Evolutionary conservation across 257 asterid species (phyloP), one percentile per base, ranked within the genome.

Genomic region (Coffea eugenioides): DNA sequence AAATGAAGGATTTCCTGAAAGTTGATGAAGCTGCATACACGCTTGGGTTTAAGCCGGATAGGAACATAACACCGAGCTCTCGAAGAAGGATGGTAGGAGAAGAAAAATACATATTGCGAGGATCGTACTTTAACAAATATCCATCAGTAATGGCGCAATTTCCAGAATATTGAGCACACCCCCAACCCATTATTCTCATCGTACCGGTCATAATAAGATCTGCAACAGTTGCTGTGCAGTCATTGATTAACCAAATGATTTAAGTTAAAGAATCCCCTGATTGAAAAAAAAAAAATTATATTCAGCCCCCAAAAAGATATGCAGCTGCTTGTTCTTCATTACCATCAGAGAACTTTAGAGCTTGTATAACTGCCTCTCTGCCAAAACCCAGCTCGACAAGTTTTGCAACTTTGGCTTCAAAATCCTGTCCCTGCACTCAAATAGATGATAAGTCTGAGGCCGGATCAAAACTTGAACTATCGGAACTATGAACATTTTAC

Each of bases 251-350:
- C 48, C n/a, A 72, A 64, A 71, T 76, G 77, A 31, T n/a, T n/a
- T 21, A 16, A 41, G 41, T 57, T 49, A 76, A 74, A 41, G 20
- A 54, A 65, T 52, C 10, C 48, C 36, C 54, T 34, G 6, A n/a
- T 31, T 5, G 27, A 4, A n/a, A 4, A 25, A 21, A 21, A 72
- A 21, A 34, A 41, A 20, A 21, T 39, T 43, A 13, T 23, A 45
- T 70, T 93, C 90, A 94, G 80, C 97, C 97, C 52, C 97, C 99
- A 59, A 96, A 96, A 76, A 96, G 95, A 84, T 88, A 96, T 57
- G 92, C 92, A 36, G 98, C 98, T 4, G 98, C 98, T 82, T 92
- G 97, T 77, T 92, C 98, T 86, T 96, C 99, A 45, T 91, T 96
- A 68, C 97, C 99, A 70, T 88, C 90, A 11, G 88, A 92, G 74